phyloP scores from a whole-genome alignment of 2,329 filamentous ascomycete species.

The Alternaria arbusti region DNA sequence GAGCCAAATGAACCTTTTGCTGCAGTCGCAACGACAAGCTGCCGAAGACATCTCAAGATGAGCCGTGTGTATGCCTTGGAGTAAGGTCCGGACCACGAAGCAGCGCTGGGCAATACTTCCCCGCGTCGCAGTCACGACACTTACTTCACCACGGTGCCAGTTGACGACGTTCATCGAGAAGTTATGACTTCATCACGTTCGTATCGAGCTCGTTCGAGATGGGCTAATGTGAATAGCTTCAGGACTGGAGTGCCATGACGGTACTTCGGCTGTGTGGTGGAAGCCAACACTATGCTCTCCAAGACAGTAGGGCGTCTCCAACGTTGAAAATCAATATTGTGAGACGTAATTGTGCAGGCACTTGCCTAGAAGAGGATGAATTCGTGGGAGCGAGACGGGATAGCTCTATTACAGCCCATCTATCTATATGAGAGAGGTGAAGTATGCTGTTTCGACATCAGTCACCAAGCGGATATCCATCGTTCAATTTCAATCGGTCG shows the following conservation, averaged over 20 bases:
- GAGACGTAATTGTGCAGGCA: background rate
- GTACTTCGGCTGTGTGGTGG: background rate
- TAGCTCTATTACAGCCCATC: background rate
- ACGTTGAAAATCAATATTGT: background rate
- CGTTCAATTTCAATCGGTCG: background rate
- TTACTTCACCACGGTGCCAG: background rate
- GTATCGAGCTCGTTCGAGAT: background rate
- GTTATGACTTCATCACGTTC: background rate
- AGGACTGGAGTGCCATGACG: background rate
- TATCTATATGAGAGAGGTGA: conserved; percentile 7
- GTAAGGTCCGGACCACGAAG: background rate
- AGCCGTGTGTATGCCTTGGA: background rate
- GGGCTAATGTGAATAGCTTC: background rate
- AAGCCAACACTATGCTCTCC: background rate
- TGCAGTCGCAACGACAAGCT: background rate
- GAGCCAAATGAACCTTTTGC: background rate
- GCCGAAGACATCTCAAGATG: background rate
- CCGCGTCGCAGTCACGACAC: background rate
- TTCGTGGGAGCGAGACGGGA: too few species aligned
- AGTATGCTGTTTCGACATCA: conserved; percentile 1
- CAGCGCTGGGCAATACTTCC: conserved; percentile 1
- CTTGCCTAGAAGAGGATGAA: background rate
- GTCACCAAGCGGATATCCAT: conserved; percentile 2
- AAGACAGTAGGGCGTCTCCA: background rate
- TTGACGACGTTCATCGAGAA: background rate